phyloP scores from a whole-genome alignment of 2,329 filamentous ascomycete species.

The Aureobasidium subglaciale region DNA sequence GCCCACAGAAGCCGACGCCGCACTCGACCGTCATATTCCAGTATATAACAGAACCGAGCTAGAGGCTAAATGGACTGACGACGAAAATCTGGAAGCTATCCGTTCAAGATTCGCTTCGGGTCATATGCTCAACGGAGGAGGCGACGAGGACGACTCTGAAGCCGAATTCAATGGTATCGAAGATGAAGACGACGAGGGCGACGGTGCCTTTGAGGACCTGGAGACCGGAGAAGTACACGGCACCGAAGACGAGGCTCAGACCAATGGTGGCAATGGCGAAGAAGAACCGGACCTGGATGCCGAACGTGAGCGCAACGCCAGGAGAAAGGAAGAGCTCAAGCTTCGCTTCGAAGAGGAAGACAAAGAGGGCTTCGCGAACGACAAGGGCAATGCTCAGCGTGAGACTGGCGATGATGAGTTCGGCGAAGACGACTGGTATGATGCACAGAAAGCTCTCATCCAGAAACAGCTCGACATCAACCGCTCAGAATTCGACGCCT shows the following conservation, averaged over 20 bases:
- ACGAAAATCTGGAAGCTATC: conserved; percentile 68
- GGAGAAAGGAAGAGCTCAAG: conserved; percentile 88
- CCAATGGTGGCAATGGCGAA: conserved; percentile 34
- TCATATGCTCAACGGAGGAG: conserved; percentile 44
- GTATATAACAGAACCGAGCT: conserved; percentile 72
- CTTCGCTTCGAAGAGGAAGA: conserved; percentile 96
- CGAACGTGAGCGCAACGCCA: conserved; percentile 85
- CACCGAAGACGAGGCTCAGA: conserved; percentile 31
- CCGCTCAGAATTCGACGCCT: conserved; percentile 78
- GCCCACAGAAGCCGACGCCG: conserved; percentile 37
- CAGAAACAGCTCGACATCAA: conserved; percentile 98
- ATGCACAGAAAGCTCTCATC: conserved; percentile 86
- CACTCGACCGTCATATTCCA: conserved; percentile 74
- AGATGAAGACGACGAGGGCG: conserved; percentile 59
- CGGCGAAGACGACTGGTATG: conserved; percentile 98
- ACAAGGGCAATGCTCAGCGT: conserved; percentile 68
- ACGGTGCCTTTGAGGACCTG: conserved; percentile 78
- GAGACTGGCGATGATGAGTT: conserved; percentile 72
- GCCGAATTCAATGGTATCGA: conserved; percentile 45
- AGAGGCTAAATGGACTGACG: conserved; percentile 76
- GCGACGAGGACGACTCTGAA: conserved; percentile 47
- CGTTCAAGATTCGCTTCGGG: conserved; percentile 68
- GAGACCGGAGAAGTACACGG: conserved; percentile 62
- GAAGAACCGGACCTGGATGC: conserved; percentile 60
- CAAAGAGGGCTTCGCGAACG: conserved; percentile 87